Conservation (phyloP, 139 green algal species). For the Haematococcus sp. region DNA sequence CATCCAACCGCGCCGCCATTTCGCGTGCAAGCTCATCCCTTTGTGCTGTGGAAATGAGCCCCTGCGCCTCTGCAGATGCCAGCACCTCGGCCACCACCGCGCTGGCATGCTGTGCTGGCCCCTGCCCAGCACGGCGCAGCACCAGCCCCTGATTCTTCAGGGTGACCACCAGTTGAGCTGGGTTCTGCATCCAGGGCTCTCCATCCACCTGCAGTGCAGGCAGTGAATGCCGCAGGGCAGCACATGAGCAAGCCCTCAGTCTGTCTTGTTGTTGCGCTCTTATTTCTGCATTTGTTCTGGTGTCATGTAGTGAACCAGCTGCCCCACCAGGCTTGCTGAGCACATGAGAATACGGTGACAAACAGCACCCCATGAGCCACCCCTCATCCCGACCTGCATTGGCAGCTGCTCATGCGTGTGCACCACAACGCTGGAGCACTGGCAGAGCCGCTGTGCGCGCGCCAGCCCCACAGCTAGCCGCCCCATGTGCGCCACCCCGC, state of each 20-base stretch:
- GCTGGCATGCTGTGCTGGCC: conserved; percentile 40
- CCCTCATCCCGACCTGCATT: conserved; percentile 49
- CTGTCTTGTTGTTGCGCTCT: too few relatives aligned
- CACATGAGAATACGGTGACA: not conserved
- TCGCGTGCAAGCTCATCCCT: conserved; percentile 46
- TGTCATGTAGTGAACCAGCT: too few relatives aligned
- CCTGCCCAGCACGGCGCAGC: conserved; percentile 53
- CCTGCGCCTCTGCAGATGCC: conserved; percentile 30
- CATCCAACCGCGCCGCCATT: conserved; percentile 47
- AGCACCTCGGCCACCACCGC: conserved; percentile 56
- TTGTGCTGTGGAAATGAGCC: conserved; percentile 55
- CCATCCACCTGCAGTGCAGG: conserved; percentile 62
- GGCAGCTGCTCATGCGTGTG: conserved; percentile 40
- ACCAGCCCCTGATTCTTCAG: conserved; percentile 33
- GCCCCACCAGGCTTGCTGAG: too few relatives aligned
- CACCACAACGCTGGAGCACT: conserved; percentile 49
- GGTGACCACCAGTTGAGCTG: not conserved
- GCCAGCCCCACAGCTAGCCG: conserved; percentile 73
- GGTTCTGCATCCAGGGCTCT: conserved; percentile 67
- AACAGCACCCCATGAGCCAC: not conserved
- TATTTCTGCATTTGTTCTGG: too few relatives aligned
- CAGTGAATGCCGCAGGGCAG: not conserved
- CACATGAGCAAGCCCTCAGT: not conserved
- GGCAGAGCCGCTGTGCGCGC: conserved; percentile 56
- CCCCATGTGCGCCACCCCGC: conserved; percentile 72